phyloP scores from a whole-genome alignment of 1,139 yeast species.

The Taphrina communis region DNA sequence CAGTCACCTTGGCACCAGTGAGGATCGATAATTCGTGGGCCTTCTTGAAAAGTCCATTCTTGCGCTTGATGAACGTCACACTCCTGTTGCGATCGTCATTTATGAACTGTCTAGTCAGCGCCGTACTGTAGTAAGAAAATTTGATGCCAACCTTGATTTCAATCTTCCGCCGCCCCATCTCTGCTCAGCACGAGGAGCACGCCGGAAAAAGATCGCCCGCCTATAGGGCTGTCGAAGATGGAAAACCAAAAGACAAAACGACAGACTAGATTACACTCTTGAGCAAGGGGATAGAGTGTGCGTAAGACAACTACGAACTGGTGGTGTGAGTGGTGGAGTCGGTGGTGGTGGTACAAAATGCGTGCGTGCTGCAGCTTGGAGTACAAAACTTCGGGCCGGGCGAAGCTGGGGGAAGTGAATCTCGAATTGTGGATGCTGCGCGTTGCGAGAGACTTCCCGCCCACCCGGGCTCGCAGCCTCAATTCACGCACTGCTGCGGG shows the following conservation, averaged over 20 bases:
- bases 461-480: no score
- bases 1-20: slow-evolving; percentile 92
- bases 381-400: background rate
- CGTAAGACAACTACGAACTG: no score
- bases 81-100: slow-evolving; percentile 82
- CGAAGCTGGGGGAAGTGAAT: background rate
- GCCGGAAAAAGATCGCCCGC: background rate
- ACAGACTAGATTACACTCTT: no score
- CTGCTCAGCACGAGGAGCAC: slow-evolving; percentile 2
- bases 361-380: background rate
- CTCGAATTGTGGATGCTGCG: background rate
- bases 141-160: slow-evolving; percentile 37
- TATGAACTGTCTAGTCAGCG: slow-evolving; percentile 51
- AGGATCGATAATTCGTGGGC: slow-evolving; percentile 93
- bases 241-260: no score
- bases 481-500: no score
- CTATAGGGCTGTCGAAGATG: background rate
- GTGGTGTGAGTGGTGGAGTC: background rate
- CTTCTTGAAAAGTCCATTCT: slow-evolving; percentile 92
- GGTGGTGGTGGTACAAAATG: background rate
- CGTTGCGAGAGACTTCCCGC: no score
- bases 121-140: background rate
- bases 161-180: slow-evolving; percentile 40
- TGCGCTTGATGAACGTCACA: slow-evolving; percentile 86
- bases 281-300: no score